Percentiles rank a stretch among this genome's conserved stretches.
Evolutionary conservation across 2,329 filamentous ascomycete genomes (phyloP).

Genomic region (Rhytidhysteron rufulum): DNA sequence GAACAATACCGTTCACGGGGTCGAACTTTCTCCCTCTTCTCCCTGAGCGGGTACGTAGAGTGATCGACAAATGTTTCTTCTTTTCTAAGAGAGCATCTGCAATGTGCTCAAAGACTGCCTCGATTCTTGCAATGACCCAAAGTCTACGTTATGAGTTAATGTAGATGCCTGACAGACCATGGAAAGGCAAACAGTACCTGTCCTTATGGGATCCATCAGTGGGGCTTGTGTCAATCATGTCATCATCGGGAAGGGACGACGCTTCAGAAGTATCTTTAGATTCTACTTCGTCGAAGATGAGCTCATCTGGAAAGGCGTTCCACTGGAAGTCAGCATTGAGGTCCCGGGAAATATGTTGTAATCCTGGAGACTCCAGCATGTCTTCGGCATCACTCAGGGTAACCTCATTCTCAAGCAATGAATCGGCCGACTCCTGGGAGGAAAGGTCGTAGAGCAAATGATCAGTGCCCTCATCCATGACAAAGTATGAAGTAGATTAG

Average conservation of each 20-base stretch:
- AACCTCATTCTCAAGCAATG: slow-evolving; percentile 9
- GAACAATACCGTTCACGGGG: neutral
- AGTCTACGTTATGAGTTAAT: slow-evolving; percentile 9
- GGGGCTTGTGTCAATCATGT: too few species aligned
- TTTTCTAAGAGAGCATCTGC: slow-evolving; percentile 50
- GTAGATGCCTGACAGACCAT: neutral
- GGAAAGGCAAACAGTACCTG: neutral
- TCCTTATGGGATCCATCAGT: neutral
- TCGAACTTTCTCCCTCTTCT: slow-evolving; percentile 17
- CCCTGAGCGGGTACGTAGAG: slow-evolving; percentile 38
- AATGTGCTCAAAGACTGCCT: slow-evolving; percentile 52
- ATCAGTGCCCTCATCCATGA: too few species aligned
- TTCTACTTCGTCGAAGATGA: neutral
- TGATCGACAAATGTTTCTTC: slow-evolving; percentile 46
- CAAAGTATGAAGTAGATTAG: too few species aligned
- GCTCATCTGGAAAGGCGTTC: neutral
- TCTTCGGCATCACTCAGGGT: slow-evolving; percentile 13
- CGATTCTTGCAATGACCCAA: slow-evolving; percentile 51
- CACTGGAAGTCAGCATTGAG: neutral
- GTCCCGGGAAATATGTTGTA: neutral
- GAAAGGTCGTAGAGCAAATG: too few species aligned
- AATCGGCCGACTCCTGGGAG: slow-evolving; percentile 14
- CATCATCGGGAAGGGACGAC: neutral
- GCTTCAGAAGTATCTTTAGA: neutral
- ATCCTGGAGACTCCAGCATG: slow-evolving; percentile 10